Percentiles rank a stretch among this genome's conserved stretches.
phyloP scores from a whole-genome alignment of 495 filamentous ascomycete species.

The Schizothecium vesticola region DNA sequence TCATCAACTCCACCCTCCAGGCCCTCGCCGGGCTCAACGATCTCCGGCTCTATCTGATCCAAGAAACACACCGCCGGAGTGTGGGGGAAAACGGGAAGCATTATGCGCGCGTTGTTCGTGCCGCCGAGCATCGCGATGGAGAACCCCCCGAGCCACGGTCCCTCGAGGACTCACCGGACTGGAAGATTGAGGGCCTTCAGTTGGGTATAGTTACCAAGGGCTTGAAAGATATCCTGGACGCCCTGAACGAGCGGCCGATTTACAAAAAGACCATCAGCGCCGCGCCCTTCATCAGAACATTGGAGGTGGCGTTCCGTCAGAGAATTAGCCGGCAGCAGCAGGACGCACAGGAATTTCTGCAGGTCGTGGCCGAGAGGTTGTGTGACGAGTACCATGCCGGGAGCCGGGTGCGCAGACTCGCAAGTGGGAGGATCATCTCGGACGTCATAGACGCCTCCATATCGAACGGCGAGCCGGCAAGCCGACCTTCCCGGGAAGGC shows the following conservation, averaged over 20 bases:
- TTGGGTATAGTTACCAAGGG: conserved; percentile 77
- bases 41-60: conserved; percentile 81
- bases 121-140: conserved; percentile 24
- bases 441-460: neutral
- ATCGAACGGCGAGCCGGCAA: neutral
- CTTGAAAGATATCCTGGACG: conserved; percentile 86
- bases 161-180: conserved; percentile 48
- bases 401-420: conserved; percentile 55
- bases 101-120: conserved; percentile 55
- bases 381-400: conserved; percentile 92
- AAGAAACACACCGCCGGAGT: conserved; percentile 74
- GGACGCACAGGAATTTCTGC: conserved; percentile 97
- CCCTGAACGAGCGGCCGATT: conserved; percentile 89
- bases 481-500: neutral
- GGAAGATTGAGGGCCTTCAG: conserved; percentile 70
- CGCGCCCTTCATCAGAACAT: conserved; percentile 64
- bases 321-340: conserved; percentile 91
- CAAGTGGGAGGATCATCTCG: conserved; percentile 19
- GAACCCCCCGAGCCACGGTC: conserved; percentile 14
- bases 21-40: conserved; percentile 92
- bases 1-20: conserved; percentile 97
- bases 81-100: conserved; percentile 65
- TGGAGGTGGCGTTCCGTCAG: conserved; percentile 83
- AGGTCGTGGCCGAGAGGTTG: conserved; percentile 85
- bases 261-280: conserved; percentile 93